These are phyloP conservation scores for Boletus reticulatus DNA, from an alignment of 768 basidiomycete genomes.

Conservation along the genomic window DNA sequence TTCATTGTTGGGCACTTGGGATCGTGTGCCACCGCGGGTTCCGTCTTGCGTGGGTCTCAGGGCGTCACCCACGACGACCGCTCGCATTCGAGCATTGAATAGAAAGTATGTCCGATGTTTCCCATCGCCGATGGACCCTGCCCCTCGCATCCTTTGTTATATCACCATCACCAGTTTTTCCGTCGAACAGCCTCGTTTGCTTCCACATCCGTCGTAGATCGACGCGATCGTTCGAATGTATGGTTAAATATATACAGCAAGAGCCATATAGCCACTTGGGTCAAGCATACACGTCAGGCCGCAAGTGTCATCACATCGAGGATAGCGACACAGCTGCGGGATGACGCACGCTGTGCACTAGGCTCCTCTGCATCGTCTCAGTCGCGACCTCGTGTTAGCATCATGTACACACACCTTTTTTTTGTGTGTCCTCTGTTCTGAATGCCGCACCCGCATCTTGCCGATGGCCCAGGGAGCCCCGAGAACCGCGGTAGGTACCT, in stretches of 20 bases:
- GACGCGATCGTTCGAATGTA: background rate
- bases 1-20: too few relatives aligned
- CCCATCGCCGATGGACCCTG: background rate
- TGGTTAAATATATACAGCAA: too few relatives aligned
- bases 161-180: background rate
- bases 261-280: background rate
- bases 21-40: too few relatives aligned
- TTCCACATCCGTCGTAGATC: background rate
- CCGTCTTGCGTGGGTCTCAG: too few relatives aligned
- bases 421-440: background rate
- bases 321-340: too few relatives aligned
- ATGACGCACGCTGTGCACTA: background rate
- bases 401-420: too few relatives aligned
- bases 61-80: too few relatives aligned
- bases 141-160: too few relatives aligned
- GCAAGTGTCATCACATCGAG: too few relatives aligned
- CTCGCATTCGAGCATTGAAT: too few relatives aligned
- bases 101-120: background rate
- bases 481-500: constrained; percentile 1
- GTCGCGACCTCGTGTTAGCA: too few relatives aligned
- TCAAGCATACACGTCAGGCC: background rate
- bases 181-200: background rate
- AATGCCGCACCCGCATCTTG: background rate
- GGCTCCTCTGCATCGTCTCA: too few relatives aligned
- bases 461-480: background rate